These are phyloP conservation scores for Cornus controversa DNA, from an alignment of 148 eudicot genomes.

Conservation along the genomic window DNA sequence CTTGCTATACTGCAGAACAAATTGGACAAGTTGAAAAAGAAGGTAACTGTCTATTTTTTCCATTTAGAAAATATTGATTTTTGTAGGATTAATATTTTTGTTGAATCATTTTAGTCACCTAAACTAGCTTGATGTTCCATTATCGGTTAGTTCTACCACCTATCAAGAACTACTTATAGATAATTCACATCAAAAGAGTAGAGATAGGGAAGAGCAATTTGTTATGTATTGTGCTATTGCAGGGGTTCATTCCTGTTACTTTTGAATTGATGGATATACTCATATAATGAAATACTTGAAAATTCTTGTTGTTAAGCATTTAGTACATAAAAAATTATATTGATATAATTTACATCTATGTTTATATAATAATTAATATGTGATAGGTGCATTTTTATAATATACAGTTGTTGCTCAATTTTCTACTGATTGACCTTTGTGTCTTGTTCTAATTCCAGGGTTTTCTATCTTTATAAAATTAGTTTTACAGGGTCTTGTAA, in stretches of 20 bases:
- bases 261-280: neutral
- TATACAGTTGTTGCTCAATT: neutral
- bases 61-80: neutral
- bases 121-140: neutral
- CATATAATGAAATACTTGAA: neutral
- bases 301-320: neutral
- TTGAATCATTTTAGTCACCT: neutral
- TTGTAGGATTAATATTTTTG: neutral
- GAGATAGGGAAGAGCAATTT: neutral
- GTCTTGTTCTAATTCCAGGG: neutral
- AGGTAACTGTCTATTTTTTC: slow-evolving; percentile 42
- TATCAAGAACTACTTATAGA: neutral
- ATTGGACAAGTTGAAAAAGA: slow-evolving; percentile 60
- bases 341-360: too few relatives aligned
- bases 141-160: neutral
- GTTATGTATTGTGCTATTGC: neutral
- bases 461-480: neutral
- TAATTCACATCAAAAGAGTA: neutral
- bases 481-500: too few relatives aligned
- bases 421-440: too few relatives aligned
- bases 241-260: too few relatives aligned
- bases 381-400: too few relatives aligned
- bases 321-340: neutral
- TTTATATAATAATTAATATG: too few relatives aligned
- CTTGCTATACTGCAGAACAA: slow-evolving; percentile 52